Evolutionary conservation across 805 yeast species (phyloP).

Genomic region (Teunomyces aglyptinius): DNA sequence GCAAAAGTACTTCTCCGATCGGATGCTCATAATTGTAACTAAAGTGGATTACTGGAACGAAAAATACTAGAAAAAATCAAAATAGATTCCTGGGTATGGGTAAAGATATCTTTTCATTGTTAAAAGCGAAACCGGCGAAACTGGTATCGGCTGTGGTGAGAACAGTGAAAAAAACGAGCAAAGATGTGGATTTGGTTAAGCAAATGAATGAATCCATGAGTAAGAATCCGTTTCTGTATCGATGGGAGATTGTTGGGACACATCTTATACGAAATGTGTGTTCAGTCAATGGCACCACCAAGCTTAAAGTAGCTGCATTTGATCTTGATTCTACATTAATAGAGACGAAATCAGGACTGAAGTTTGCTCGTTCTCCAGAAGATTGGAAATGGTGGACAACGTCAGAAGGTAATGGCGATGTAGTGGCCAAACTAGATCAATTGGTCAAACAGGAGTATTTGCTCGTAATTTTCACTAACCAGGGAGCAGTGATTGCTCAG

Average conservation of each 20-base stretch:
- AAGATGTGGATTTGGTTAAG: not conserved
- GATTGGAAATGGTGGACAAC: slow-evolving; percentile 70
- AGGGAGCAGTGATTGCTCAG: slow-evolving; percentile 61
- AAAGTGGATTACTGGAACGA: not conserved
- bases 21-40: too few relatives aligned
- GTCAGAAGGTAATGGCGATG: slow-evolving; percentile 13
- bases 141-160: not conserved
- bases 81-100: not conserved
- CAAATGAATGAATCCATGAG: not conserved
- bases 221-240: not conserved
- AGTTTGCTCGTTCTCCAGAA: slow-evolving; percentile 52
- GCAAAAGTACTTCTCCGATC: not conserved
- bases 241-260: slow-evolving; percentile 4
- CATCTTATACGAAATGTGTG: slow-evolving; percentile 8
- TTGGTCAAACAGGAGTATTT: slow-evolving; percentile 26
- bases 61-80: not conserved
- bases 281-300: not conserved
- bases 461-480: slow-evolving; percentile 81
- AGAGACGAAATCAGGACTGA: slow-evolving; percentile 57
- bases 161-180: not conserved
- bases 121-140: not conserved
- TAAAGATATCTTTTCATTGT: slow-evolving; percentile 1
- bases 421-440: slow-evolving; percentile 22
- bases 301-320: slow-evolving; percentile 60
- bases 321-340: slow-evolving; percentile 85